phyloP scores from a whole-genome alignment of 2,329 filamentous ascomycete genomes.

The Colletotrichum tofieldiae region DNA sequence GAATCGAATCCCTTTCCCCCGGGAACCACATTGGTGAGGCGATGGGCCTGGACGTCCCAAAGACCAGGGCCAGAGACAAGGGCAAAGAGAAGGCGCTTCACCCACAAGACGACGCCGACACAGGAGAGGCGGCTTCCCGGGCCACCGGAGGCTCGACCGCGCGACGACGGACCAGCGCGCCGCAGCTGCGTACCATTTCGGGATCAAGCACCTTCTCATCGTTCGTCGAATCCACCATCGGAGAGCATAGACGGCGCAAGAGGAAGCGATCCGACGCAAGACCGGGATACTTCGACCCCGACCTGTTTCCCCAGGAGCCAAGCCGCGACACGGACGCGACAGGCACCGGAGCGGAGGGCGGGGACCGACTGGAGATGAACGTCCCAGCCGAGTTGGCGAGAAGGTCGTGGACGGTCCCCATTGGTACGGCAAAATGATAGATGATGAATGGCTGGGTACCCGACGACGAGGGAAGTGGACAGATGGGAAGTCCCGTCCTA shows the following conservation, averaged over 20 bases:
- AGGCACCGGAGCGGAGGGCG: not conserved
- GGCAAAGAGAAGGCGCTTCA: not conserved
- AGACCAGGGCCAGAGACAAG: not conserved
- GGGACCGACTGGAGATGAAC: constrained; percentile 39
- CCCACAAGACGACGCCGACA: not conserved
- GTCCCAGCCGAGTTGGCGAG: constrained; percentile 27
- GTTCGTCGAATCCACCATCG: constrained; percentile 11
- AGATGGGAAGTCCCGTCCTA: not conserved
- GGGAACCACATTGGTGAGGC: not conserved
- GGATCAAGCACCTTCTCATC: constrained; percentile 17
- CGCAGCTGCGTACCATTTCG: not conserved
- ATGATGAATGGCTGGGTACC: not conserved
- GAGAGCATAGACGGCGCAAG: constrained; percentile 13
- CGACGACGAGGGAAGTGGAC: no score
- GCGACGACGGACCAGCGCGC: not conserved
- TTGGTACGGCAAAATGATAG: constrained; percentile 11
- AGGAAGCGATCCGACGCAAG: constrained; percentile 23
- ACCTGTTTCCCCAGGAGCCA: not conserved
- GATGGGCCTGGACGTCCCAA: not conserved
- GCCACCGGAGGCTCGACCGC: not conserved
- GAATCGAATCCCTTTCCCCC: not conserved
- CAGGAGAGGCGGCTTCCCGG: not conserved
- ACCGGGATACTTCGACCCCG: constrained; percentile 40
- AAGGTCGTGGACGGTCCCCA: constrained; percentile 8
- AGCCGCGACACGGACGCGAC: not conserved